Conservation (phyloP, 2,329 filamentous ascomycete species). For the Alternaria novae-zelandiae region DNA sequence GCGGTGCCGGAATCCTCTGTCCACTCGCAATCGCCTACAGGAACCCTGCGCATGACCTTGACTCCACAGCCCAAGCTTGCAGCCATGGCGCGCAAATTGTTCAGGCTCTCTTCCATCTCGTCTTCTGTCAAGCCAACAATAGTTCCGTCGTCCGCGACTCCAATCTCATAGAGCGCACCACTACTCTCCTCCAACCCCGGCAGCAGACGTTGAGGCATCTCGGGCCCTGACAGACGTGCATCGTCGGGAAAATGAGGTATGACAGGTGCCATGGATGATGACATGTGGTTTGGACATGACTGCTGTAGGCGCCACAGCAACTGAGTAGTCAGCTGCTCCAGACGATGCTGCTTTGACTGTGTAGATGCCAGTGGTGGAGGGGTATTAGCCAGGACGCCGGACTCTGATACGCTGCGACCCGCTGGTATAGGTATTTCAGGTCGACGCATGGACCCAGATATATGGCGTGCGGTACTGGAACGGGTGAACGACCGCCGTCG, state of each 20-base stretch:
- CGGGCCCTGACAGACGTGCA: constrained; percentile 64
- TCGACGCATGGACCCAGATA: constrained; percentile 60
- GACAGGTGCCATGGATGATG: constrained; percentile 75
- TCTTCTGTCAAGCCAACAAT: constrained; percentile 87
- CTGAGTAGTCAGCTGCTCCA: constrained; percentile 93
- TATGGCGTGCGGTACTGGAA: constrained; percentile 68
- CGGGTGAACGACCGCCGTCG: constrained; percentile 75
- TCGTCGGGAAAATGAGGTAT: constrained; percentile 76
- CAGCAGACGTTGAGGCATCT: constrained; percentile 61
- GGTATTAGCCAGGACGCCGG: constrained; percentile 36
- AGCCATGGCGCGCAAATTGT: constrained; percentile 87
- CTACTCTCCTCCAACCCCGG: constrained; percentile 90
- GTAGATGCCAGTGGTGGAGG: constrained; percentile 59
- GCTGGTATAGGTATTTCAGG: constrained; percentile 38
- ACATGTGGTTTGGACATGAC: constrained; percentile 88
- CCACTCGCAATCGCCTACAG: constrained; percentile 86
- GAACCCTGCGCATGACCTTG: constrained; percentile 79
- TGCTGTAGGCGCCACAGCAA: constrained; percentile 94
- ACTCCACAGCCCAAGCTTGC: constrained; percentile 87
- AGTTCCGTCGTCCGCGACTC: constrained; percentile 91
- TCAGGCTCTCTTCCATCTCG: constrained; percentile 89
- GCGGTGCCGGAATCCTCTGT: constrained; percentile 53
- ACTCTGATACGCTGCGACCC: constrained; percentile 40
- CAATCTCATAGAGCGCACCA: constrained; percentile 94
- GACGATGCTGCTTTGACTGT: constrained; percentile 78